Percentiles rank a stretch among this genome's conserved stretches.
Evolutionary conservation across 176 grass and related monocot species (phyloP).

Genomic region (Typha latifolia): DNA sequence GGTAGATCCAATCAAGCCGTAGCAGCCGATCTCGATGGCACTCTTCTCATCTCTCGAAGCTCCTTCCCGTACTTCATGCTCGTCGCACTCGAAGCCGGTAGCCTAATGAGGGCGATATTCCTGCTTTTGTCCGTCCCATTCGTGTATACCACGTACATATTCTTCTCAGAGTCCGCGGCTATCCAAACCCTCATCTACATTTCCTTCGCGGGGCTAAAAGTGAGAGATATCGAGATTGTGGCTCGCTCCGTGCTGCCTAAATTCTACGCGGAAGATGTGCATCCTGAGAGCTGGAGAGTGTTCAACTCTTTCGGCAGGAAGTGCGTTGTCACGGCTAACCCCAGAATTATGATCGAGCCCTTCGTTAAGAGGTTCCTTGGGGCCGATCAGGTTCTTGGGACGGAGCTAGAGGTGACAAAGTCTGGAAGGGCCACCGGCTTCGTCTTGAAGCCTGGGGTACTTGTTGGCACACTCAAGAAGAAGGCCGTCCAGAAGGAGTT

Average conservation of each 20-base stretch:
- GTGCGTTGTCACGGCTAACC: constrained; percentile 70
- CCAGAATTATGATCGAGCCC: constrained; percentile 64
- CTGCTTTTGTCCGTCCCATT: constrained; percentile 72
- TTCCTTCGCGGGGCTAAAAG: constrained; percentile 62
- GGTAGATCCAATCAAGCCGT: constrained; percentile 62
- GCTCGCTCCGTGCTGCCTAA: constrained; percentile 72
- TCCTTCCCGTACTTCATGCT: constrained; percentile 95
- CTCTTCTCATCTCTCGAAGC: constrained; percentile 68
- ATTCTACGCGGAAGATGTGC: constrained; percentile 91
- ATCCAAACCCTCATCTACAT: constrained; percentile 74
- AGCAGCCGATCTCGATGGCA: constrained; percentile 86
- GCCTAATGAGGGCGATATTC: constrained; percentile 57
- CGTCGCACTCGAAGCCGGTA: constrained; percentile 85
- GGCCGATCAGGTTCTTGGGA: constrained; percentile 65
- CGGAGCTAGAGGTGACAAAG: constrained; percentile 78
- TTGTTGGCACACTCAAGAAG: constrained; percentile 72
- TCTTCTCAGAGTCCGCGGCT: constrained; percentile 85
- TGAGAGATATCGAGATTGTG: constrained; percentile 70
- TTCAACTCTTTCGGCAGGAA: constrained; percentile 65
- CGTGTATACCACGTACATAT: constrained; percentile 66
- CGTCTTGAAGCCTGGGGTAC: constrained; percentile 52
- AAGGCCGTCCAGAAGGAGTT: constrained; percentile 56
- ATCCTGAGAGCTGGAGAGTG: constrained; percentile 95
- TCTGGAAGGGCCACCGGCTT: constrained; percentile 73
- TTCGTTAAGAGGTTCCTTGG: constrained; percentile 64